Conservation (phyloP, 2,329 filamentous ascomycete genomes). For the Cercospora brassicicola region DNA sequence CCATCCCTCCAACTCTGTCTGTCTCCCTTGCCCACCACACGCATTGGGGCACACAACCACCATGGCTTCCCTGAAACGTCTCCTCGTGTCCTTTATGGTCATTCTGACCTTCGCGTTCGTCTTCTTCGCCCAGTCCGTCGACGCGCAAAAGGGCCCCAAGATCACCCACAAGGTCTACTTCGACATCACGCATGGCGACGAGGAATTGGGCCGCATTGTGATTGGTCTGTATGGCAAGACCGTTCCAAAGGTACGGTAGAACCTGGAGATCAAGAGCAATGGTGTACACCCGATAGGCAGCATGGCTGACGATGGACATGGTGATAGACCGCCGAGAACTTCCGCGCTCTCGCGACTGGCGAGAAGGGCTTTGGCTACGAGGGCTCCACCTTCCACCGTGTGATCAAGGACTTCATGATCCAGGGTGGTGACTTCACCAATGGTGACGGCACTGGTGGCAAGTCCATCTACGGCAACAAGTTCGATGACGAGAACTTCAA, state of each 20-base stretch:
- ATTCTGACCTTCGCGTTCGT: constrained; percentile 73
- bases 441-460: constrained; percentile 78
- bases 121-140: constrained; percentile 71
- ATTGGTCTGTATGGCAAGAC: constrained; percentile 87
- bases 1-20: background rate
- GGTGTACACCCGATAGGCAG: background rate
- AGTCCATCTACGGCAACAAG: constrained; percentile 83
- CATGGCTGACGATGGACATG: constrained; percentile 7
- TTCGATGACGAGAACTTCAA: constrained; percentile 94
- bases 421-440: constrained; percentile 87
- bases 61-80: constrained; percentile 74
- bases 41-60: constrained; percentile 38
- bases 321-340: constrained; percentile 65
- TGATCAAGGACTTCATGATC: constrained; percentile 90
- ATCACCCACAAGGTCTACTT: constrained; percentile 66
- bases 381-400: constrained; percentile 81
- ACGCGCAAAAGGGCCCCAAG: constrained; percentile 74
- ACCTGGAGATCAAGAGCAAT: background rate
- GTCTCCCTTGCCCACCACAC: constrained; percentile 2
- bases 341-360: constrained; percentile 76
- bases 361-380: constrained; percentile 85
- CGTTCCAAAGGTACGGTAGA: constrained; percentile 63
- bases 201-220: constrained; percentile 71
- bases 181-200: constrained; percentile 75
- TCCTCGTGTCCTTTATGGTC: constrained; percentile 71